A percentile compares a stretch with the other conserved stretches of the same genome.
These are phyloP conservation scores for Dipteronia dyeriana DNA, from an alignment of 345 rosid genomes.

Conservation along the genomic window DNA sequence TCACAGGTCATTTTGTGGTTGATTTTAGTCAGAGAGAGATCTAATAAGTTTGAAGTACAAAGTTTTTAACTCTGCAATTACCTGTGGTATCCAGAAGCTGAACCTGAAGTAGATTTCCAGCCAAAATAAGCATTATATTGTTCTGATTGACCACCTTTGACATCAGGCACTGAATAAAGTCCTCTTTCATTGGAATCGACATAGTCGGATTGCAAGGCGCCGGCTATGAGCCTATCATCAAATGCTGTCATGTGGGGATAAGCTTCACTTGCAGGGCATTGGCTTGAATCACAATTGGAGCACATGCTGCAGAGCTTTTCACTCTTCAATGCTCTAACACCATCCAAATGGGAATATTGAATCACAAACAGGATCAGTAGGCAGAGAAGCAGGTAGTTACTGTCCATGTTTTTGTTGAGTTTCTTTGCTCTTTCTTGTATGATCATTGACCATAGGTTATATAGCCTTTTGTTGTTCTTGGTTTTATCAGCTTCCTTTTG, in stretches of 20 bases:
- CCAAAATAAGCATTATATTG: conserved; percentile 34
- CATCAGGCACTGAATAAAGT: conserved; percentile 46
- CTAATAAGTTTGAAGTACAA: too few relatives aligned
- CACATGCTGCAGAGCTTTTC: conserved; percentile 45
- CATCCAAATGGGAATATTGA: neutral
- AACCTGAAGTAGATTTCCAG: conserved; percentile 34
- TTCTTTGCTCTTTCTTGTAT: neutral
- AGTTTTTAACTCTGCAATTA: neutral
- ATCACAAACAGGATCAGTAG: neutral
- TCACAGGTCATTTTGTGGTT: too few relatives aligned
- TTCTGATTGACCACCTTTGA: conserved; percentile 38
- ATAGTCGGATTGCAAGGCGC: neutral
- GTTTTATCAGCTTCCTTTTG: conserved; percentile 17
- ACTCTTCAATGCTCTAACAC: conserved; percentile 22
- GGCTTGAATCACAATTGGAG: conserved; percentile 27
- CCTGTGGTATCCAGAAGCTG: conserved; percentile 54
- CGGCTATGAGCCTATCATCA: too few relatives aligned
- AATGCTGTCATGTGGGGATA: too few relatives aligned
- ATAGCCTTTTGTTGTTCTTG: neutral
- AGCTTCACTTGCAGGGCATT: too few relatives aligned
- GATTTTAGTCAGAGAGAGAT: too few relatives aligned
- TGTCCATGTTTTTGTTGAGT: conserved; percentile 12
- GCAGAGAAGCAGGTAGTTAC: neutral
- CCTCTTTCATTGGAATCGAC: conserved; percentile 33
- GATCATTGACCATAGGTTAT: neutral